Evolutionary conservation across 768 basidiomycete genomes (phyloP), one percentile per base, ranked within the genome.

Genomic region (Boletus edulis): DNA sequence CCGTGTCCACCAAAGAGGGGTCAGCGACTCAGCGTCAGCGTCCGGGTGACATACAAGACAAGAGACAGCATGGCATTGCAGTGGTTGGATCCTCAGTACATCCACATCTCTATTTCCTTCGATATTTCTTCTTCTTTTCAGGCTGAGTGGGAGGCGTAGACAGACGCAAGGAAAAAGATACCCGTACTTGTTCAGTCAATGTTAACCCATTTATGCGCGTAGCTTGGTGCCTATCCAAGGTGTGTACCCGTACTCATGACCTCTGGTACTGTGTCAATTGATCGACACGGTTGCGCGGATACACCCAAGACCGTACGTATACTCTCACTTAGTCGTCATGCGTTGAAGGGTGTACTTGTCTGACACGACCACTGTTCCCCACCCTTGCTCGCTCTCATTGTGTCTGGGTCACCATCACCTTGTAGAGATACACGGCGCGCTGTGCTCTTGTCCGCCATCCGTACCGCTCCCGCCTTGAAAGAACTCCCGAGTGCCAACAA

Each of bases 41-140:
- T 92, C 52, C 72, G 75, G 29, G 78, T 91, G 46, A 75, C 71
- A 37, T 96, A 95, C 66, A 72, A 76, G 47, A 95, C 94, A 0
- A 91, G 87, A 12, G 72, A 81, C 9, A 85, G 85, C 66, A 87
- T 84, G 10, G 92, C 93, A 1, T 74, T 96, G 22, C 93, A 94
- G 55, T 96, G 92, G 92, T 78, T 95, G 18, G 84, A 82, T 24
- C 87, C 91, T 59, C 82, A 86, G 85, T 91, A 66, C 41, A 78
- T 69, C 56, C 10, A 17, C 18, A 18, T 42, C 15, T 15, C 31
- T 15, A 13, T 17, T 14, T 29, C 27, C 27, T 29, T 29, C 8
- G 1, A 22, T 22, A 22, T 3, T 22, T 29, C 9, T 20, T 32
- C 11, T 22, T 22, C 22, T 22, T 9, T 22, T 9, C 38, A 1